Base-by-base conservation (phyloP, 768 basidiomycete species). In the Lentinus brumalis region DNA sequence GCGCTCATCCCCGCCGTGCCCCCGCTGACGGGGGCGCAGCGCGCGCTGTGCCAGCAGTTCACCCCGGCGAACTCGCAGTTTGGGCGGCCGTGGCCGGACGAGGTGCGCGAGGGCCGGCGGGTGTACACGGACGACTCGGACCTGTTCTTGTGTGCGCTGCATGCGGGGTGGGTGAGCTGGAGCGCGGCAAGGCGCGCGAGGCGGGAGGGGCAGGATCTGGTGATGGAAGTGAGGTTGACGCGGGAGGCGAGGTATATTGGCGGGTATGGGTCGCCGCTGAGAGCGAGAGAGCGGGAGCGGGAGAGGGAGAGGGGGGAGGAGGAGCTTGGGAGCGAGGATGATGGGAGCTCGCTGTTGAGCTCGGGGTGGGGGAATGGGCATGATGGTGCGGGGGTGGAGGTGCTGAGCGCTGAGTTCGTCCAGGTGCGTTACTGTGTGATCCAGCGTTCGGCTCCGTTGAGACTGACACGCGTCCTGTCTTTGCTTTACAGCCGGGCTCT, bases 41-140 rank as follows among this genome's bases (percentile, higher is more conserved):
- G 65, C n/a, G 42, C 59, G 35, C 50, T 47, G 41, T 62, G 67
- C 49, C 40, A 61, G 53, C 67, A 70, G 60, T 59, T 57, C 53
- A 49, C 42, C 42, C 49, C 45, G 2, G 63, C 64, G 56, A 56
- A 58, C 5, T 62, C 69, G 15, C 57, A 56, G n/a, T 62, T 56
- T 46, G 59, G 57, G 21, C 66, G 64, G 1, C 69, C 67, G 50
- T 68, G 67, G 52, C 67, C 69, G 49, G 26, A 49, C 45, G 70
- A 68, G 59, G 46, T 67, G 32, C 56, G 63, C 26, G 66, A 78
- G 31, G 74, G 74, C 38, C 76, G 84, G n/a, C 76, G 86, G 50
- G 79, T 90, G 39, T 91, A 91, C 74, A 91, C 89, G 0, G 89
- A 91, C 72, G 89, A 91, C 72, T 89, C 88, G 9, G 87, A 90